Percentiles rank a stretch among this genome's conserved stretches.
Conservation (phyloP, 2,329 filamentous ascomycete species). For the Xylaria sp. region DNA sequence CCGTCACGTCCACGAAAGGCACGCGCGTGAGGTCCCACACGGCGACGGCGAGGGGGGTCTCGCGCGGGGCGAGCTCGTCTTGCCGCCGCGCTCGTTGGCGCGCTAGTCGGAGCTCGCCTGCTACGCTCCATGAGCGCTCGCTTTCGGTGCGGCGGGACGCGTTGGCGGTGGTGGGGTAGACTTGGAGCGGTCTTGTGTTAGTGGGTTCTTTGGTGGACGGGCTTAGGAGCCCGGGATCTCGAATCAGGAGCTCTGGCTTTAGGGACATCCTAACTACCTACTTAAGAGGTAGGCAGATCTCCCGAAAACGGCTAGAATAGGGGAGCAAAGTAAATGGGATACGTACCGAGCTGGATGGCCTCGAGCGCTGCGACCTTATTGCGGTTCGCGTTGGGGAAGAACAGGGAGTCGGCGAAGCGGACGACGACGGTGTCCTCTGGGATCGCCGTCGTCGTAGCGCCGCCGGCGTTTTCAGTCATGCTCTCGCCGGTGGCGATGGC, state of each 20-base stretch:
- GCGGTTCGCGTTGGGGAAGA: conserved; percentile 64
- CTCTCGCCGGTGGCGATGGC: conserved; percentile 27
- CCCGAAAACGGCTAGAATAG: no score
- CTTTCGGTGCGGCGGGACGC: conserved; percentile 24
- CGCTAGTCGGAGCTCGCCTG: conserved; percentile 31
- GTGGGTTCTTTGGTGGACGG: no score
- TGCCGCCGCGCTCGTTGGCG: conserved; percentile 31
- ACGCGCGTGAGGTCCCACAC: conserved; percentile 36
- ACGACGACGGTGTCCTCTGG: conserved; percentile 58
- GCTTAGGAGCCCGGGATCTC: no score
- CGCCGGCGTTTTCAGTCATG: conserved; percentile 30
- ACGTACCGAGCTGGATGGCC: conserved; percentile 36
- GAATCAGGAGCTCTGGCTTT: no score
- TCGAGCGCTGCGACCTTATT: conserved; percentile 34
- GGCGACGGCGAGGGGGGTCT: conserved; percentile 33
- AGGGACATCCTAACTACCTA: no score
- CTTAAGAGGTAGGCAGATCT: no score
- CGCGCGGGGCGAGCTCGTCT: conserved; percentile 26
- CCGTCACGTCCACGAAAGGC: conserved; percentile 37
- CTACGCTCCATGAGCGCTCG: conserved; percentile 38
- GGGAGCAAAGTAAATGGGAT: no score
- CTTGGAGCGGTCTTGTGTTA: no score
- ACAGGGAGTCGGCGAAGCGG: conserved; percentile 58
- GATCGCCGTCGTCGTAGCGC: conserved; percentile 31
- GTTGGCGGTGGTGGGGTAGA: conserved; percentile 33